phyloP scores from a whole-genome alignment of 1,284 basidiomycete genomes.

The Hymenochaete sp. region DNA sequence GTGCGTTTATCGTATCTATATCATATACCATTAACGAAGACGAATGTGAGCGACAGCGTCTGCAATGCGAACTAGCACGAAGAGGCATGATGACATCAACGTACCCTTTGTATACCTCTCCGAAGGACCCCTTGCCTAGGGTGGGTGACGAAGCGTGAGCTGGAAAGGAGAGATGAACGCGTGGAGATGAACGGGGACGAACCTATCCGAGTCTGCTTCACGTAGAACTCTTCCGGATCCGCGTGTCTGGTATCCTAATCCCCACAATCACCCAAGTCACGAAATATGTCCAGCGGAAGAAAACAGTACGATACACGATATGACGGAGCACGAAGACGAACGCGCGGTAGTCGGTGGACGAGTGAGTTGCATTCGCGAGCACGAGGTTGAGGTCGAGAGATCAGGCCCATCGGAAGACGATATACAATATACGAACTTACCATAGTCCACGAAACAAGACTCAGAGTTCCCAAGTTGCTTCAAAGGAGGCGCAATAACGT shows the following conservation, averaged over 20 bases:
- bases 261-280: too few relatives aligned
- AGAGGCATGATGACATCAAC: constrained; percentile 16
- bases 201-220: constrained; percentile 96
- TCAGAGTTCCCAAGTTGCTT: too few relatives aligned
- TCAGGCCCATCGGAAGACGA: too few relatives aligned
- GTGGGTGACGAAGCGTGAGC: constrained; percentile 1
- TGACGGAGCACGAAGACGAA: too few relatives aligned
- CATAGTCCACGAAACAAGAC: too few relatives aligned
- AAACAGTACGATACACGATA: too few relatives aligned
- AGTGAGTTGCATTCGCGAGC: too few relatives aligned
- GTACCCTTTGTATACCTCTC: constrained; percentile 95
- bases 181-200: constrained; percentile 24
- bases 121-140: constrained; percentile 90
- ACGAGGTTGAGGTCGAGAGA: too few relatives aligned
- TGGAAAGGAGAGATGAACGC: constrained; percentile 11
- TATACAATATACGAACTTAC: too few relatives aligned
- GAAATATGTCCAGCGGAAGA: too few relatives aligned
- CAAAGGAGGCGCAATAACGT: too few relatives aligned
- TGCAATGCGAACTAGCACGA: neutral
- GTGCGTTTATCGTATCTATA: constrained; percentile 85
- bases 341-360: too few relatives aligned
- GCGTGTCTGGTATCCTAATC: constrained; percentile 60
- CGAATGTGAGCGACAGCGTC: neutral
- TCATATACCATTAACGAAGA: constrained; percentile 17
- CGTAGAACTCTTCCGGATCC: constrained; percentile 93